Evolutionary conservation across 257 asterid genomes (phyloP).

Genomic region (Przewalskia tangutica): DNA sequence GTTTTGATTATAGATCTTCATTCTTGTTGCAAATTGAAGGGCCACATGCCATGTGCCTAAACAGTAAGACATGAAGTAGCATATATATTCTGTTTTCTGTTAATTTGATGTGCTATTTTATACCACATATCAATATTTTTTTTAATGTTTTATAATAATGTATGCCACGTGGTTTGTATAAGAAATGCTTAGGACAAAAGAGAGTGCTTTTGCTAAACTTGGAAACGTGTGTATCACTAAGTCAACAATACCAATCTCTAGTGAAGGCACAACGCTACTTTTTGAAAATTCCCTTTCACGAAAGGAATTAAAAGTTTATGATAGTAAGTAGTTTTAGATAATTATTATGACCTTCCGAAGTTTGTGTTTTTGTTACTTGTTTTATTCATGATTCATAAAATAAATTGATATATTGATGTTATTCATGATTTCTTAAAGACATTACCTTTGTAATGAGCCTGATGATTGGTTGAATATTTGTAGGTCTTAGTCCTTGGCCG

Average conservation of each 20-base stretch:
- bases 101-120: not conserved
- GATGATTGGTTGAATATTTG: not conserved
- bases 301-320: not conserved
- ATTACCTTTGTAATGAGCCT: not conserved
- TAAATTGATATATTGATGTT: slow-evolving; percentile 2
- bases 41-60: not conserved
- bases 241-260: not conserved
- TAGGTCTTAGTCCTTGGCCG: slow-evolving; percentile 83
- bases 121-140: not conserved
- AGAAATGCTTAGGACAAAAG: not conserved
- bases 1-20: not conserved
- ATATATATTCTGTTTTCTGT: not conserved
- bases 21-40: too few species aligned
- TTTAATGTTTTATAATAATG: not conserved
- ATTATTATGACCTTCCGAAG: not conserved
- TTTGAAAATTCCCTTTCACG: not conserved
- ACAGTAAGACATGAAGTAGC: not conserved
- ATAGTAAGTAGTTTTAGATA: not conserved
- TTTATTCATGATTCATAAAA: not conserved
- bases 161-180: not conserved
- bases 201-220: not conserved
- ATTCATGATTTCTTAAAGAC: not conserved
- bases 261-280: not conserved
- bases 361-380: not conserved
- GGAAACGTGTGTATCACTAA: not conserved